Conservation (phyloP, 306 rosid genomes). For the Vigna unguiculata region DNA sequence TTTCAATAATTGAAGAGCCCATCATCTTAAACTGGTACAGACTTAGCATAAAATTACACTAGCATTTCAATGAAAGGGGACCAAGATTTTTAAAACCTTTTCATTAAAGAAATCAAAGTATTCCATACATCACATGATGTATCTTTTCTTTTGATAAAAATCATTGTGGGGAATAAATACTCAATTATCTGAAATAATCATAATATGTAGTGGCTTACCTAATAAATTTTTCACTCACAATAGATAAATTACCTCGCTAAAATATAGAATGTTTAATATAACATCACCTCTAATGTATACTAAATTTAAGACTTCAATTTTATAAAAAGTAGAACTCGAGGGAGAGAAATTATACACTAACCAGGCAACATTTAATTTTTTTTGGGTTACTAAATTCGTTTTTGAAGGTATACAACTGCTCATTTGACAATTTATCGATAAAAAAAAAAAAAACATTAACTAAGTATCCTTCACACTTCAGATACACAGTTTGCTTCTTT, state of each 20-base stretch:
- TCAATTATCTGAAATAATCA: background rate
- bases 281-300: too few species aligned
- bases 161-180: background rate
- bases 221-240: too few species aligned
- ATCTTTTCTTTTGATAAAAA: background rate
- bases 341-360: background rate
- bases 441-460: constrained; percentile 2
- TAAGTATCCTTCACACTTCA: background rate
- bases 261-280: too few species aligned
- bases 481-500: constrained; percentile 26
- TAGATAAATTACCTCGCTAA: too few species aligned
- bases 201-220: background rate
- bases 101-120: background rate
- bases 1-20: constrained; percentile 2
- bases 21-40: background rate
- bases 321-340: too few species aligned
- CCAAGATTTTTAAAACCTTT: background rate
- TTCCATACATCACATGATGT: too few species aligned
- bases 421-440: background rate
- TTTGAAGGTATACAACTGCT: constrained; percentile 18
- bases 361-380: background rate
- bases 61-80: background rate
- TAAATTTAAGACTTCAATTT: too few species aligned
- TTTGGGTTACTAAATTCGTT: background rate
- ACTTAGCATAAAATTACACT: background rate